Base-by-base conservation (phyloP, 768 basidiomycete genomes). In the Termitomyces sp. region DNA sequence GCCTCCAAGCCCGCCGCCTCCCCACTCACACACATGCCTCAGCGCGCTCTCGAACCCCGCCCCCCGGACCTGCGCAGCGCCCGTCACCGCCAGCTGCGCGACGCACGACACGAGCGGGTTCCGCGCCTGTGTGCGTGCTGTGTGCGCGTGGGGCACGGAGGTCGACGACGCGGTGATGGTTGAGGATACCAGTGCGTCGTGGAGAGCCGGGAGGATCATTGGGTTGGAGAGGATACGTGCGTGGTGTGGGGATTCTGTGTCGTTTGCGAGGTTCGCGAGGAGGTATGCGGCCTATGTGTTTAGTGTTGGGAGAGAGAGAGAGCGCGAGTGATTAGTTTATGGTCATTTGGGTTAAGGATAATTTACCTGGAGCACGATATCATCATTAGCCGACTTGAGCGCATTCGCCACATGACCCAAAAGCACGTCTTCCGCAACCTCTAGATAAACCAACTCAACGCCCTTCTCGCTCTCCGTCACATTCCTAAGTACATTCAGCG, bases 231-330 rank as follows among this genome's bases (percentile, higher is more conserved):
- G 71, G 34, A 91, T 79, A 23, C 73, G 67, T 40, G 73, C 72
- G 55, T 85, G 85, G 43, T 81, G 76, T 25, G 34, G 42, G 16
- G 71, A 66, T 0, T 75, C 66, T 2, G 72, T 67, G 37, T 84
- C 84, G 65, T 90, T 89, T 35, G 83, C 77, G 14, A 92, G 73
- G 66, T 91, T 91, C 0, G 85, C 85, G 0, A 91, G 77, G 2
- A 82, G 70, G 63, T 74, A 82, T 0, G 85, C 78, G 0, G 86
- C 84, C 66, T 79, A 63, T 37, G 34, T 34, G 2, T 34, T 11
- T n/a, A n/a, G n/a, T n/a, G n/a, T n/a, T n/a, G n/a, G n/a, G n/a
- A n/a, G n/a, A n/a, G n/a, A n/a, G n/a, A n/a, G n/a, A n/a, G n/a
- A n/a, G n/a, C n/a, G n/a, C n/a, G n/a, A n/a, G n/a, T n/a, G n/a